Conservation (phyloP, 1,284 basidiomycete species). For the Tilletia walkeri region DNA sequence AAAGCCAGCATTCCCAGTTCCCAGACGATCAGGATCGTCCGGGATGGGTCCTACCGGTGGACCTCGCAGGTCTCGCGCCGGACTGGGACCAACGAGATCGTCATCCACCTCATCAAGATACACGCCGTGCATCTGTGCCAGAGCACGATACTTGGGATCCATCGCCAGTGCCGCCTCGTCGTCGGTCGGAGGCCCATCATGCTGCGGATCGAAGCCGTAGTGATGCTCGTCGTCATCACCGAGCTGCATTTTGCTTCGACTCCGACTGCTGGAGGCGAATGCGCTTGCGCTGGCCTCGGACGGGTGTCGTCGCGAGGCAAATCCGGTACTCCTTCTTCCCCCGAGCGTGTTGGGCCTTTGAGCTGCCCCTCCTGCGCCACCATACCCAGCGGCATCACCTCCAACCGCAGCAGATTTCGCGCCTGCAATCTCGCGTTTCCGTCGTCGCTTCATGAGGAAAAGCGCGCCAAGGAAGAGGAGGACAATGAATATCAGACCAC, state of each 20-base stretch:
- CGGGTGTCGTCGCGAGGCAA: slow-evolving; percentile 8
- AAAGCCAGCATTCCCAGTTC: background rate
- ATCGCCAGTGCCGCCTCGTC: background rate
- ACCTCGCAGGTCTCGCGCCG: slow-evolving; percentile 1
- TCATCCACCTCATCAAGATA: slow-evolving; percentile 15
- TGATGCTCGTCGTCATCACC: background rate
- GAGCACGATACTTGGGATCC: slow-evolving; percentile 8
- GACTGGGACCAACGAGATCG: background rate
- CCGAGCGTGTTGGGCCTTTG: background rate
- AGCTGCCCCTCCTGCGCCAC: background rate
- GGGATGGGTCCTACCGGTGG: background rate
- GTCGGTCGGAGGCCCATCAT: background rate
- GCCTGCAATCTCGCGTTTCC: background rate
- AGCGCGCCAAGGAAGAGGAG: slow-evolving; percentile 32
- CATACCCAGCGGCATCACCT: background rate
- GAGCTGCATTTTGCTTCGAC: slow-evolving; percentile 13
- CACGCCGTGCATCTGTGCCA: slow-evolving; percentile 12
- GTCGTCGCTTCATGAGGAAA: slow-evolving; percentile 22
- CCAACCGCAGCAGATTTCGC: background rate
- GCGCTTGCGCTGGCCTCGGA: slow-evolving; percentile 12
- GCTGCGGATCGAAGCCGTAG: background rate
- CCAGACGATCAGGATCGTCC: slow-evolving; percentile 1
- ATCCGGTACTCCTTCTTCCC: background rate
- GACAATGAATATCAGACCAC: slow-evolving; percentile 38
- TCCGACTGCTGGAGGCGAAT: slow-evolving; percentile 2